Conservation (phyloP, 768 basidiomycete species). For the Punctularia strigosozonata region DNA sequence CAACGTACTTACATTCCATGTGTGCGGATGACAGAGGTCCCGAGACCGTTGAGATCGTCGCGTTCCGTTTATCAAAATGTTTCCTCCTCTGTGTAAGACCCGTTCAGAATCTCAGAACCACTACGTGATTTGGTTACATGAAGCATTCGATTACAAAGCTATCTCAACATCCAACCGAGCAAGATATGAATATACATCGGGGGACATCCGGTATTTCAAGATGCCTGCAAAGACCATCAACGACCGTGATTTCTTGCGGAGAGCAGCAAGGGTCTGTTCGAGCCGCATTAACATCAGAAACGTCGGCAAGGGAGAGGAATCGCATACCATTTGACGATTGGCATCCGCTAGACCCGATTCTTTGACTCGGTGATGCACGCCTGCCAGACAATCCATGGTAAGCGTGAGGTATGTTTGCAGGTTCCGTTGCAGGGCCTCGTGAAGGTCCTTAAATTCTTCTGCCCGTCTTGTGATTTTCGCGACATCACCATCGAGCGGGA, state of each 20-base stretch:
- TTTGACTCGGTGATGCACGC: conserved; percentile 70
- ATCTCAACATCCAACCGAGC: conserved; percentile 81
- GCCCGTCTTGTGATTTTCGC: conserved; percentile 75
- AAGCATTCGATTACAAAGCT: conserved; percentile 56
- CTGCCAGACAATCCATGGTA: conserved; percentile 86
- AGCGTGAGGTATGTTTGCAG: conserved; percentile 79
- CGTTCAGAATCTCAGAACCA: too few species aligned
- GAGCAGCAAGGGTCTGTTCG: conserved; percentile 44
- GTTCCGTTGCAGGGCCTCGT: conserved; percentile 83
- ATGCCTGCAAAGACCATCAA: conserved; percentile 85
- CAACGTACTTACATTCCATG: too few species aligned
- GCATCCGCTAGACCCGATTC: conserved; percentile 59
- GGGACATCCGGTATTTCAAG: conserved; percentile 80
- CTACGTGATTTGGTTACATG: too few species aligned
- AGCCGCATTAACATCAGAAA: conserved; percentile 3
- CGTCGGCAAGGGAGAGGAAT: conserved; percentile 10
- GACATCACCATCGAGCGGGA: conserved; percentile 81
- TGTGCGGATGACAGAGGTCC: too few species aligned
- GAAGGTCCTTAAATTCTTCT: conserved; percentile 80
- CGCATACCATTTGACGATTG: conserved; percentile 62
- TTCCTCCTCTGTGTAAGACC: too few species aligned
- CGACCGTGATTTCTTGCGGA: conserved; percentile 74
- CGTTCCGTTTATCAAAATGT: too few species aligned
- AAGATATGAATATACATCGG: conserved; percentile 83
- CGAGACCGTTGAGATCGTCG: too few species aligned